Percentiles rank a stretch among this genome's conserved stretches.
phyloP scores from a whole-genome alignment of 768 basidiomycete species.

The Galerina marginata region DNA sequence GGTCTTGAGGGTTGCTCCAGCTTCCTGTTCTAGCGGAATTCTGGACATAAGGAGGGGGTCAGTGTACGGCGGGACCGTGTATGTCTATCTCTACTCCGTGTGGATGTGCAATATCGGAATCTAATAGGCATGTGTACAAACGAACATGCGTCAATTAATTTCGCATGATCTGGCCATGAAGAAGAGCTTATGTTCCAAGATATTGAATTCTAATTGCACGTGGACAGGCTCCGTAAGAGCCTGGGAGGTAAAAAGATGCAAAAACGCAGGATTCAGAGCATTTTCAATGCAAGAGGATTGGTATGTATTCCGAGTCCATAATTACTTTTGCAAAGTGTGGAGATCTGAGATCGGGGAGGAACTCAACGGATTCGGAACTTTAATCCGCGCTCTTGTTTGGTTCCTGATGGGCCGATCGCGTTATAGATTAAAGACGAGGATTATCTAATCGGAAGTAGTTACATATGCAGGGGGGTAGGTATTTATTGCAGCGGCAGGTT shows the following conservation, averaged over 20 bases:
- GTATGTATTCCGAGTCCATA: background rate
- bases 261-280: background rate
- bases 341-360: constrained; percentile 20
- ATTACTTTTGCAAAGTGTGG: constrained; percentile 9
- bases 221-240: background rate
- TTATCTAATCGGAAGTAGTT: constrained; percentile 18
- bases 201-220: constrained; percentile 1
- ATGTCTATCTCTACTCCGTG: background rate
- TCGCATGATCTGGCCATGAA: constrained; percentile 5
- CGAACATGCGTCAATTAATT: constrained; percentile 13
- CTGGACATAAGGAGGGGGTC: background rate
- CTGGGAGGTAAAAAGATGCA: background rate
- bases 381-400: constrained; percentile 23
- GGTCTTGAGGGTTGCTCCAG: background rate
- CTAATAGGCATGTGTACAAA: constrained; percentile 8
- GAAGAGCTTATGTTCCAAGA: background rate
- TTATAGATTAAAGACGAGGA: constrained; percentile 17
- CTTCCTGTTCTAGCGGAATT: background rate
- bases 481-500: background rate
- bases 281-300: background rate
- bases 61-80: background rate
- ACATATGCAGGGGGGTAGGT: background rate
- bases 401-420: constrained; percentile 19
- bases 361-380: constrained; percentile 23
- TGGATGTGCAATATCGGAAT: constrained; percentile 3